These are phyloP conservation scores for Ramaria rubella DNA, from an alignment of 768 basidiomycete species.

Conservation along the genomic window DNA sequence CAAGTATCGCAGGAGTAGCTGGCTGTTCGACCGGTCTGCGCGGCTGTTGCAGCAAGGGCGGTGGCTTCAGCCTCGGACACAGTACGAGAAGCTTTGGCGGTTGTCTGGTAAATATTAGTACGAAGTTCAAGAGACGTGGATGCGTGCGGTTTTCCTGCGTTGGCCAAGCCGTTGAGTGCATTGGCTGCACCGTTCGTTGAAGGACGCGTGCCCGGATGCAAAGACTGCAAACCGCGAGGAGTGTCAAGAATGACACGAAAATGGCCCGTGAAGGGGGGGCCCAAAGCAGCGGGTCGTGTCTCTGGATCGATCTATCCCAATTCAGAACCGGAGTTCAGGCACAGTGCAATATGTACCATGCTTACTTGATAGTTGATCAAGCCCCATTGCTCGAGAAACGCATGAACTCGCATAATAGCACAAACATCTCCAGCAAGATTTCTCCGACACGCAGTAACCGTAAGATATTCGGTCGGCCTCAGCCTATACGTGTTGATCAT, in stretches of 20 bases:
- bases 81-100: slow-evolving; percentile 72
- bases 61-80: slow-evolving; percentile 64
- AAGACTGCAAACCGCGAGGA: slow-evolving; percentile 89
- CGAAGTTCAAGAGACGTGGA: slow-evolving; percentile 83
- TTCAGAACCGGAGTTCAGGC: neutral
- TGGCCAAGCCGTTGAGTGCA: slow-evolving; percentile 25
- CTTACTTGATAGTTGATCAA: slow-evolving; percentile 96
- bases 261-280: slow-evolving; percentile 97
- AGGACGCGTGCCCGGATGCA: slow-evolving; percentile 75
- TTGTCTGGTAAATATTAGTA: slow-evolving; percentile 81
- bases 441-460: slow-evolving; percentile 91
- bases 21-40: slow-evolving; percentile 35
- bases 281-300: slow-evolving; percentile 86
- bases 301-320: slow-evolving; percentile 85
- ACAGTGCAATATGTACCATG: slow-evolving; percentile 1
- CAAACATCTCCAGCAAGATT: slow-evolving; percentile 98
- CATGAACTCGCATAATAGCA: slow-evolving; percentile 97
- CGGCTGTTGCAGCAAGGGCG: slow-evolving; percentile 42
- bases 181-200: slow-evolving; percentile 45
- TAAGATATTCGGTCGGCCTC: slow-evolving; percentile 90
- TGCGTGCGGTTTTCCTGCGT: slow-evolving; percentile 25
- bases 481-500: slow-evolving; percentile 99
- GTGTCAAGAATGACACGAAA: slow-evolving; percentile 97
- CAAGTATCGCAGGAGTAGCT: slow-evolving; percentile 88
- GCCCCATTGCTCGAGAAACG: slow-evolving; percentile 98